phyloP scores from a whole-genome alignment of 2,329 filamentous ascomycete species.

The Pseudogymnoascus sp. region DNA sequence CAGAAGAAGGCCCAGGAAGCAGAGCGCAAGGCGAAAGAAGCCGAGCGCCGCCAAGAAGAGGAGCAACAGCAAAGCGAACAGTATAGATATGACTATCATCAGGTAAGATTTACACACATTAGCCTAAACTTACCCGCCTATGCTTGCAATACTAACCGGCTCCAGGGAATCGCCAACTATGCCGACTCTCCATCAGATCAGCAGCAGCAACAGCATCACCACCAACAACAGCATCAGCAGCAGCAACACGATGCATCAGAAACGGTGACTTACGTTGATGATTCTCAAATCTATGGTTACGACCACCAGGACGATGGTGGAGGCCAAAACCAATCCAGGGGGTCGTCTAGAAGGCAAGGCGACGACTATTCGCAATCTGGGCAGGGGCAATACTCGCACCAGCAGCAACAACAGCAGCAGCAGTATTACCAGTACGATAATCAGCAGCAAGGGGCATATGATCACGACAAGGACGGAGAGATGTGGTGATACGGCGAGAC shows the following conservation, averaged over 20 bases:
- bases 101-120: slow-evolving; percentile 20
- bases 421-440: slow-evolving; percentile 10
- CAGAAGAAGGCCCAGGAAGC: slow-evolving; percentile 60
- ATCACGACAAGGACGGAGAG: not conserved
- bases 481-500: not conserved
- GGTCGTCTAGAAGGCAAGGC: slow-evolving; percentile 13
- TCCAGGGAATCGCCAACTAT: slow-evolving; percentile 30
- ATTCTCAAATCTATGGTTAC: slow-evolving; percentile 45
- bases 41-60: slow-evolving; percentile 29
- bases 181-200: slow-evolving; percentile 23
- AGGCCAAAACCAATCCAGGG: slow-evolving; percentile 12
- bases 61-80: slow-evolving; percentile 25
- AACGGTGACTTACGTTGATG: slow-evolving; percentile 38
- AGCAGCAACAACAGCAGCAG: slow-evolving; percentile 14
- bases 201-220: not conserved
- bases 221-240: slow-evolving; percentile 10
- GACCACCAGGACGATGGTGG: slow-evolving; percentile 33
- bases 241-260: slow-evolving; percentile 30
- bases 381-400: slow-evolving; percentile 18
- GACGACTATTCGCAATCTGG: slow-evolving; percentile 13
- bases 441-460: slow-evolving; percentile 3
- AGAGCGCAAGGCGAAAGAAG: slow-evolving; percentile 40
- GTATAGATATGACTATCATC: slow-evolving; percentile 32
- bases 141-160: slow-evolving; percentile 16
- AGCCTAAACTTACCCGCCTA: not conserved